Evolutionary conservation across 192 early-diverging fungal genomes (phyloP).

Genomic region (Bifiguratus adelaidae): DNA sequence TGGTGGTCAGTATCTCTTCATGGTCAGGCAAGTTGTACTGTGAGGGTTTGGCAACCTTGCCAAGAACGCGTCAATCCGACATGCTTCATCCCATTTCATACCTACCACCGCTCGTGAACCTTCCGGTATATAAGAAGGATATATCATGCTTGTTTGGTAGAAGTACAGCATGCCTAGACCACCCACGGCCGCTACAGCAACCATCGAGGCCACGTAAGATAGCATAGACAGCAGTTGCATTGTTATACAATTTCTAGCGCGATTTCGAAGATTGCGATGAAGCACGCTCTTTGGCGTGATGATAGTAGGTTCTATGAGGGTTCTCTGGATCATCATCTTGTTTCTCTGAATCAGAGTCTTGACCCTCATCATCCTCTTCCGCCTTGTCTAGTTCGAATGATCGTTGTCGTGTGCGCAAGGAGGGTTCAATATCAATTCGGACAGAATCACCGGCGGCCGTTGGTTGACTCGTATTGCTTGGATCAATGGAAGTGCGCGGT

Average conservation of each 20-base stretch:
- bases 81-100: too few relatives aligned
- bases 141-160: slow-evolving; percentile 72
- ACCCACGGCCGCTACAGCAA: slow-evolving; percentile 27
- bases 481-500: neutral
- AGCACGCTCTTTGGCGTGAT: slow-evolving; percentile 2
- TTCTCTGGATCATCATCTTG: neutral
- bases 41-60: slow-evolving; percentile 53
- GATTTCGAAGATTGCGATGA: too few relatives aligned
- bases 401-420: neutral
- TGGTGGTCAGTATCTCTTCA: slow-evolving; percentile 64
- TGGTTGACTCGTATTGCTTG: neutral
- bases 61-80: neutral
- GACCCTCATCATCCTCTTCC: neutral
- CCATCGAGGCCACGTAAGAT: slow-evolving; percentile 27
- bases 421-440: neutral
- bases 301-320: slow-evolving; percentile 10
- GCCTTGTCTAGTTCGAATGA: neutral
- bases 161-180: slow-evolving; percentile 43
- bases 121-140: slow-evolving; percentile 51
- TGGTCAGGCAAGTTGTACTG: slow-evolving; percentile 51
- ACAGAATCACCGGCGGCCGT: neutral
- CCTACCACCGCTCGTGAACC: slow-evolving; percentile 37
- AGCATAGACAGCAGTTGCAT: too few relatives aligned
- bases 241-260: too few relatives aligned
- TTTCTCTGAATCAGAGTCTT: neutral